A percentile compares a stretch with the other conserved stretches of the same genome.
Evolutionary conservation across 495 filamentous ascomycete genomes (phyloP).

Genomic region (Daldinia caldariorum): DNA sequence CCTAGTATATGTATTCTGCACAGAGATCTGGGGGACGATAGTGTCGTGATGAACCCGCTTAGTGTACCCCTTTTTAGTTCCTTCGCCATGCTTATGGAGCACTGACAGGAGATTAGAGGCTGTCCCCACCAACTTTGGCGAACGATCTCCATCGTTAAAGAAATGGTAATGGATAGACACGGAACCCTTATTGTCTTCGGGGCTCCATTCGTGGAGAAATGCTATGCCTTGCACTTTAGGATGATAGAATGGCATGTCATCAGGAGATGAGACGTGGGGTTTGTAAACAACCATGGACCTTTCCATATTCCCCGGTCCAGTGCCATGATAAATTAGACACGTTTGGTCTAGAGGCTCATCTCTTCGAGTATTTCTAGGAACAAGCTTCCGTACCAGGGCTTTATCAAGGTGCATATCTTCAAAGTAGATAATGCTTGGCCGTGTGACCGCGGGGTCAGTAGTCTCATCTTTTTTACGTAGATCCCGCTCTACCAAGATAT

Average conservation of each 20-base stretch:
- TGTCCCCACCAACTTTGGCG: conserved; percentile 72
- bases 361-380: conserved; percentile 81
- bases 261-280: conserved; percentile 70
- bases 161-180: conserved; percentile 76
- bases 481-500: conserved; percentile 71
- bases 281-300: conserved; percentile 77
- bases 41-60: conserved; percentile 83
- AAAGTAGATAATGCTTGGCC: conserved; percentile 51
- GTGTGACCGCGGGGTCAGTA: conserved; percentile 45
- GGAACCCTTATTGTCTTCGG: conserved; percentile 52
- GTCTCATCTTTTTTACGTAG: conserved; percentile 26
- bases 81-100: conserved; percentile 80
- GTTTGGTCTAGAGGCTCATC: conserved; percentile 82
- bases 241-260: conserved; percentile 86
- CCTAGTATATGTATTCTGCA: conserved; percentile 83
- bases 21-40: conserved; percentile 73
- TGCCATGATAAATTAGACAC: conserved; percentile 70
- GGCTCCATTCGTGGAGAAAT: conserved; percentile 72
- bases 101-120: conserved; percentile 74
- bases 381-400: conserved; percentile 74
- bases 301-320: conserved; percentile 35
- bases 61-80: conserved; percentile 67
- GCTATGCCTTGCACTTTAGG: conserved; percentile 77
- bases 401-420: conserved; percentile 65
- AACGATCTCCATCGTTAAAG: conserved; percentile 59